Evolutionary conservation across 257 asterid species (phyloP), one percentile per base, ranked within the genome.

Genomic region (Plantago major): DNA sequence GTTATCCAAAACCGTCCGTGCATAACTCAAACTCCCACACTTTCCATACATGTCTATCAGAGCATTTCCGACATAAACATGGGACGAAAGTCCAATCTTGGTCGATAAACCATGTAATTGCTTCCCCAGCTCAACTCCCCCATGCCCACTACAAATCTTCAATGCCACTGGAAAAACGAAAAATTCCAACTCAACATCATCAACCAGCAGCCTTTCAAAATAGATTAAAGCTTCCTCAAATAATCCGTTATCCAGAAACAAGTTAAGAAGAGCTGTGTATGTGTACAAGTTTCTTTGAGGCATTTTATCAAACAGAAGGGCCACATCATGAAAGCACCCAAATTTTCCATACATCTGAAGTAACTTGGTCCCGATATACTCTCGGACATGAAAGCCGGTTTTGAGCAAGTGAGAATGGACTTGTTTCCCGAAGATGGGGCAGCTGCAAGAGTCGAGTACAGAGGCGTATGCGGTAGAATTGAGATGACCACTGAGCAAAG

Each of bases 31-130:
- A 50, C 84, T 75, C 64, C 80, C 79, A 58, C 89, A 85, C 74
- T 83, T 87, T 0, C 93, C 96, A 55, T 85, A 83, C 93, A 80
- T 87, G 55, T 90, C 95, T 45, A 90, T 80, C 77, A 90, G 64
- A 14, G 89, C 85, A 63, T 90, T 90, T 3, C 82, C 84, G 26
- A 87, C 95, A 43, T 87, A 87, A 40, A 74, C 48, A 70, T 87
- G 87, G 6, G 78, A 65, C 17, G 53, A 15, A 70, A 77, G 81
- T 42, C 90, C 93, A 6, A 62, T 62, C 75, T 85, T 87, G 37
- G 62, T 44, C 16, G 75, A 79, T 4, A 78, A 42, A 11, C 88
- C 87, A 62, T 90, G 96, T 52, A 87, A 64, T 71, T 90, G 87
- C 71, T 78, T 68, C 52, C 96, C 97, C 58, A 90, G 60, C 55